Evolutionary conservation across 1,284 basidiomycete genomes (phyloP), one percentile per base, ranked within the genome.

Genomic region (Heterobasidion parviporum): DNA sequence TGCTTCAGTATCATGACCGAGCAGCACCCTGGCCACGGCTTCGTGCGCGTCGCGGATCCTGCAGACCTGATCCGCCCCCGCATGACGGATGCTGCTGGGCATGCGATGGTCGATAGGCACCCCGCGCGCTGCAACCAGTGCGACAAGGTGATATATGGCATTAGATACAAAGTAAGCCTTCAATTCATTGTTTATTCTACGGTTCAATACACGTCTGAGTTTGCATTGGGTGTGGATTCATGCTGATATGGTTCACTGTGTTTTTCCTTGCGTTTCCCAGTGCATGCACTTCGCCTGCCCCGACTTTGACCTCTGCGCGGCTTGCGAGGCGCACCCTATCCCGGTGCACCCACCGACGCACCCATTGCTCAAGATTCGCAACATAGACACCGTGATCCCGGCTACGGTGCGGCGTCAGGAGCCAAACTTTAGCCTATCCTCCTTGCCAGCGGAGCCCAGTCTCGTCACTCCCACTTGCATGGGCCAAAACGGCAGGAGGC

Each of bases 271-370:
- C 50, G 1, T 12, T 34, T 3, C 20, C 1, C n/a, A 54, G 86
- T 95, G 92, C 70, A 83, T 89, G 81, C 87, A 94, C 68, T 79
- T 83, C 15, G 70, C 76, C 15, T 95, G 93, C 69, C 78, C 80
- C 1, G 90, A 95, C 70, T 94, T 85, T 62, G 92, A 95, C 64
- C 76, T 95, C 15, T 95, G 92, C 71, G 79, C 80, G 62, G 71
- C 73, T 57, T 95, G 93, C 70, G 92, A 95, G 71, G 83, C 90
- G 1, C 74, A 82, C 53, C 92, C 92, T 0, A 89, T 91, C 57
- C 70, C 85, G 4, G 76, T 87, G 9, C 92, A 95, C 67, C 89
- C 90, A 0, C 62, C 69, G 7, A 79, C 74, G 44, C 93, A 95
- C 66, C 84, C 89, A 0, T 69, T 94, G 72, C 70, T 94, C 66